Percentiles rank a stretch among this genome's conserved stretches.
These are phyloP conservation scores for Mycena amicta DNA, from an alignment of 768 basidiomycete species.

Conservation along the genomic window DNA sequence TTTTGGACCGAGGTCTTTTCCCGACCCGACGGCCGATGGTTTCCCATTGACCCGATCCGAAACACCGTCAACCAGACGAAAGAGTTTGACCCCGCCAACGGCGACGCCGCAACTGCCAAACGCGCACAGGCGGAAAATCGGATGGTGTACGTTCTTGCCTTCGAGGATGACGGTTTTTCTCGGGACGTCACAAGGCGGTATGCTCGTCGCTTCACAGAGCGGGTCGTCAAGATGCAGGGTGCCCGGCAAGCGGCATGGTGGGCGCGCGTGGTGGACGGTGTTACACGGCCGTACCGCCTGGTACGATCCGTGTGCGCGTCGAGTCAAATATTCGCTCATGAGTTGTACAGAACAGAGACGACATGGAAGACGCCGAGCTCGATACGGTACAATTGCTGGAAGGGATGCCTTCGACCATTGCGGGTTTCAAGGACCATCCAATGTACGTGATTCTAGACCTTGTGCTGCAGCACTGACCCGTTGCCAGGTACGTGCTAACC, in stretches of 20 bases:
- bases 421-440: conserved; percentile 96
- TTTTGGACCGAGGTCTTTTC: conserved; percentile 99
- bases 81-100: conserved; percentile 69
- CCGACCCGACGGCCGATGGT: conserved; percentile 86
- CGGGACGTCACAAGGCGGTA: conserved; percentile 92
- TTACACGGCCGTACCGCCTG: conserved; percentile 79
- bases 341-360: conserved; percentile 76
- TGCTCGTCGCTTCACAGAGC: conserved; percentile 76
- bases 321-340: conserved; percentile 19
- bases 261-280: conserved; percentile 62
- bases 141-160: conserved; percentile 90
- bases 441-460: conserved; percentile 51
- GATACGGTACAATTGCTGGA: conserved; percentile 75
- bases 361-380: conserved; percentile 90
- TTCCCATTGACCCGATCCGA: conserved; percentile 89
- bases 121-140: conserved; percentile 61
- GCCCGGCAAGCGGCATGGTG: conserved; percentile 83
- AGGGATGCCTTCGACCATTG: conserved; percentile 89
- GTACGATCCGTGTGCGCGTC: conserved; percentile 48
- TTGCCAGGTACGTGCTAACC: conserved; percentile 72
- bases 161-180: conserved; percentile 93
- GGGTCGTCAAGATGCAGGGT: conserved; percentile 78
- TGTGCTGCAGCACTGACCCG: background rate
- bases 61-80: conserved; percentile 79
- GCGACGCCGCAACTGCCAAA: conserved; percentile 28